Conservation (phyloP, 306 rosid genomes). For the Neltuma alba region DNA sequence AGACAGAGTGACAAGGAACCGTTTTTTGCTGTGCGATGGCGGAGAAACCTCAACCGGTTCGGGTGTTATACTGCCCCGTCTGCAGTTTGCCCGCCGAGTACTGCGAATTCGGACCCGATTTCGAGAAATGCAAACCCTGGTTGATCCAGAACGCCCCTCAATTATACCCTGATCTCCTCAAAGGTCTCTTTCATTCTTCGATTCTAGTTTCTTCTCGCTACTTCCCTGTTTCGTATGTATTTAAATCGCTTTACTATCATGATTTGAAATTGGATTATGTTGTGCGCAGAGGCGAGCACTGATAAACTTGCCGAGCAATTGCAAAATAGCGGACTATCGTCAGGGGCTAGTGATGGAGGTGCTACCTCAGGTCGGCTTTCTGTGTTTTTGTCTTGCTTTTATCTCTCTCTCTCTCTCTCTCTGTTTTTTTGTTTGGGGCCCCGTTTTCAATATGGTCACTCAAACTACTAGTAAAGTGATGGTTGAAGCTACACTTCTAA, state of each 20-base stretch:
- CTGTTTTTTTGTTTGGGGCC: background rate
- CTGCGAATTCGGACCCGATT: conserved; percentile 97
- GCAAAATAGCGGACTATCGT: conserved; percentile 64
- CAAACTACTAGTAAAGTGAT: background rate
- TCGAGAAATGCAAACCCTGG: conserved; percentile 99
- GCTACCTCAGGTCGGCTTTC: conserved; percentile 75
- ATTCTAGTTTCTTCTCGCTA: background rate
- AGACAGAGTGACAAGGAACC: background rate
- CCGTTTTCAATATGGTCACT: background rate
- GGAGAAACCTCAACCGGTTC: conserved; percentile 89
- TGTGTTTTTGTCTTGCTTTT: background rate
- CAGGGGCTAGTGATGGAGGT: conserved; percentile 70
- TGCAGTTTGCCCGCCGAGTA: conserved; percentile 88
- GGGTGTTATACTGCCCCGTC: conserved; percentile 67
- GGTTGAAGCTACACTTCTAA: background rate
- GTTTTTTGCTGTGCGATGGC: conserved; percentile 60
- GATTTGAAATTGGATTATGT: background rate
- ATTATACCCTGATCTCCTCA: conserved; percentile 80
- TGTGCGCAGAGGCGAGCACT: conserved; percentile 64
- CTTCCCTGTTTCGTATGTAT: background rate
- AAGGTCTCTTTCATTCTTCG: conserved; percentile 46
- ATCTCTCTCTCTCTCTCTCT: too few relatives aligned
- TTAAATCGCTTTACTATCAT: background rate
- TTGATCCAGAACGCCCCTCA: conserved; percentile 87
- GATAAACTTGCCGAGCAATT: conserved; percentile 73